Evolutionary conservation across 768 basidiomycete genomes (phyloP), one percentile per base, ranked within the genome.

Genomic region (Macrolepiota dolichaula): DNA sequence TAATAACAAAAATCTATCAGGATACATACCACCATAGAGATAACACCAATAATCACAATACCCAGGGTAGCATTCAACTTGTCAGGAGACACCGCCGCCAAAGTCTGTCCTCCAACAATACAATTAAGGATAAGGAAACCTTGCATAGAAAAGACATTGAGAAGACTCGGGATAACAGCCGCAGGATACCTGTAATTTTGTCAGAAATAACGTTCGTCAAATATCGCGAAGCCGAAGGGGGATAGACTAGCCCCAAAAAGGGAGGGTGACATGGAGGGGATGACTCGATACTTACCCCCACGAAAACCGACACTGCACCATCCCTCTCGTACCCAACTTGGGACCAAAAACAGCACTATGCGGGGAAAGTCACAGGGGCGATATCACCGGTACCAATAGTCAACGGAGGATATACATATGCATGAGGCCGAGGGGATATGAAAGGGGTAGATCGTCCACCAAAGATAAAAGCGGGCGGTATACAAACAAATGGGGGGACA

Each of bases 291-390:
- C 65, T 67, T 55, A 74, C 72, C 71, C 71, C 69, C 69, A 72
- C 24, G 73, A 65, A 59, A 69, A 70, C n/a, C 64, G 65, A 68
- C 88, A 84, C 62, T 85, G 81, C 24, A 91, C 84, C 89, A 94
- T 91, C 58, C 88, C 88, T 19, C 92, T 79, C 68, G 88, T 82
- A n/a, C 92, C 92, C 0, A 89, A 75, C 69, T 85, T 87, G 0
- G 92, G 90, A 11, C 92, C 91, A 74, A 90, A 91, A 2, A 86
- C 85, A n/a, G 76, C 76, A 58, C 80, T 80, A 53, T 19, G 56
- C 19, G 52, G 46, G 38, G 25, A n/a, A 19, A 58, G 37, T 10
- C 24, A 19, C 47, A 13, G 24, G 25, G 4, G 25, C 3, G 6
- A 44, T n/a, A n/a, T 44, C 42, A 19, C n/a, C 42, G 5, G 3